Base-by-base conservation (phyloP, 108 stramenopile genomes). In the Discostella pseudostelligera region DNA sequence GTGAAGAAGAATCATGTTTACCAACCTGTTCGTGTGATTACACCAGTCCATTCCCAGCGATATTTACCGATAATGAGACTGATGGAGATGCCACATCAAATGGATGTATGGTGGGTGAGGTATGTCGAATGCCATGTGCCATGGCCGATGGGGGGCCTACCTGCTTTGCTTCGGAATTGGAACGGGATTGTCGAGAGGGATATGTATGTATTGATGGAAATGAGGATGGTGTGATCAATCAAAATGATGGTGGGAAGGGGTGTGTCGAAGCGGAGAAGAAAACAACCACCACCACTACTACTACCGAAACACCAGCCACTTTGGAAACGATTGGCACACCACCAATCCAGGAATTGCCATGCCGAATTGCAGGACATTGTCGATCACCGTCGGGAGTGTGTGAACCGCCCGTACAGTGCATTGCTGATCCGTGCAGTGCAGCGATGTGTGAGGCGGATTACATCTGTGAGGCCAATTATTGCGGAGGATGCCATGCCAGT, bases 401-500 rank as follows among this genome's bases (percentile, higher is more conserved):
- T 32, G 59, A 60, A 20, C 25, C 40, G 25, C 12, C 22, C n/a
- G 28, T 60, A 21, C n/a, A 14, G 5, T 60, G 59, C 40, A 5
- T 17, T 4, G 59, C 45, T 19, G 59, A 60, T 60, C 59, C 59
- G 4, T 60, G 59, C 22, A 43, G 28, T 22, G 40, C 25, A 11
- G 22, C 43, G 8, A 12, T 4, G 0, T 60, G 59, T 45, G 59
- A 5, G 45, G 43, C 45, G 16, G 40, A 26, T 22, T n/a, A 60
- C 12, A n/a, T 60, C 10, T 60, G 59, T 24, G 43, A 45, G 22
- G 28, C 59, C 17, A 60, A 60, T 26, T 28, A 45, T 42, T 60
- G 59, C 7, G 59, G 59, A 2, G 59, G 59, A 25, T 60, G 59
- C 7, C 59, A 60, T 60, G 43, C 59, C 43, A 13, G 29, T 45